These are phyloP conservation scores for Dendrobium chrysotoxum DNA, from an alignment of 106 monocot species.

Conservation along the genomic window DNA sequence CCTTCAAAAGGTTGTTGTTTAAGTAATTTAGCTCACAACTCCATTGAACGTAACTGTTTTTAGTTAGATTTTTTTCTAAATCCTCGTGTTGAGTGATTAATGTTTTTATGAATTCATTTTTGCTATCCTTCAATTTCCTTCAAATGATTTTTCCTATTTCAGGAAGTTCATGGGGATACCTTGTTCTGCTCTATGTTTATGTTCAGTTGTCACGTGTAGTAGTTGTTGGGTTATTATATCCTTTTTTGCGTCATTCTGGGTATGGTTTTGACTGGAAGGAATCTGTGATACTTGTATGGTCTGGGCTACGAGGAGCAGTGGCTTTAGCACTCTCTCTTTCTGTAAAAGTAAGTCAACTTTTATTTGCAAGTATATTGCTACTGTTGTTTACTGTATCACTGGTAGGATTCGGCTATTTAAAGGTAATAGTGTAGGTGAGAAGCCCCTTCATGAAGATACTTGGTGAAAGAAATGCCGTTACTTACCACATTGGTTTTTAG, in stretches of 20 bases:
- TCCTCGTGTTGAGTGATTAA: background rate
- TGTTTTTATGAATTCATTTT: background rate
- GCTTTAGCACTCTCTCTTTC: slow-evolving; percentile 81
- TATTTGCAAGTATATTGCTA: background rate
- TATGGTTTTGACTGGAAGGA: slow-evolving; percentile 97
- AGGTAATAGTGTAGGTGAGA: background rate
- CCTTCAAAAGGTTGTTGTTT: no score
- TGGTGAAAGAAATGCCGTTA: background rate
- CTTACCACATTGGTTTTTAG: background rate
- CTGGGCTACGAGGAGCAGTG: slow-evolving; percentile 92
- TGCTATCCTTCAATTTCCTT: background rate
- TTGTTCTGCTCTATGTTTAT: slow-evolving; percentile 84
- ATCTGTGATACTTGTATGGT: slow-evolving; percentile 78
- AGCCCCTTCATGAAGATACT: background rate
- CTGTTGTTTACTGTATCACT: background rate
- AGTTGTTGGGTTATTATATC: slow-evolving; percentile 78
- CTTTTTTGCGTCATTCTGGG: slow-evolving; percentile 74
- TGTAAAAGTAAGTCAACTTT: slow-evolving; percentile 58
- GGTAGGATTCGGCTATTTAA: background rate
- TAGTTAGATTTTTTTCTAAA: no score
- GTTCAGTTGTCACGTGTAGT: slow-evolving; percentile 72
- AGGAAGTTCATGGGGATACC: slow-evolving; percentile 90
- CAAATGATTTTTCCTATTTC: slow-evolving; percentile 14
- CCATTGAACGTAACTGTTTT: no score
- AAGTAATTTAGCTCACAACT: no score